Percentiles rank a stretch among this genome's conserved stretches.
These are phyloP conservation scores for Pharnaceum exiguum DNA, from an alignment of 148 eudicot species.

Conservation along the genomic window DNA sequence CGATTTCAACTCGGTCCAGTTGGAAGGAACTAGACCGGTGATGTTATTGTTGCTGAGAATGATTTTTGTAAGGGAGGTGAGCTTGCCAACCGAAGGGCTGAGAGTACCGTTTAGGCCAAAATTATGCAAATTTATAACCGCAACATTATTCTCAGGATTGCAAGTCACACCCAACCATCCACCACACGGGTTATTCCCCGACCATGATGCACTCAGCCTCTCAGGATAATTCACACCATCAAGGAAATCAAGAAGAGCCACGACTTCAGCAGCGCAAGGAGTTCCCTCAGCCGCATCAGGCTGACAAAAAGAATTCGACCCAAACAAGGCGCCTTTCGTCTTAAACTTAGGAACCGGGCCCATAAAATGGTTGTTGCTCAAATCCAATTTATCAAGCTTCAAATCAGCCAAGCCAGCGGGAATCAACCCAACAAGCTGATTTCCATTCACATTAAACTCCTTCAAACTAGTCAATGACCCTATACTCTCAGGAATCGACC, in stretches of 20 bases:
- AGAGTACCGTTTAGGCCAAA: slow-evolving; percentile 65
- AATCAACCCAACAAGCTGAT: slow-evolving; percentile 72
- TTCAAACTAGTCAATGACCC: slow-evolving; percentile 50
- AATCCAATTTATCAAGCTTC: slow-evolving; percentile 50
- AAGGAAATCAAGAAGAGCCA: slow-evolving; percentile 70
- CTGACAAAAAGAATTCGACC: slow-evolving; percentile 68
- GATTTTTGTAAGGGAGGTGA: slow-evolving; percentile 51
- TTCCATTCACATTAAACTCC: slow-evolving; percentile 69
- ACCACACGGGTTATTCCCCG: slow-evolving; percentile 68
- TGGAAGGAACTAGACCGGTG: slow-evolving; percentile 60
- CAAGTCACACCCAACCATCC: slow-evolving; percentile 88
- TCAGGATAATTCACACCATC: slow-evolving; percentile 65
- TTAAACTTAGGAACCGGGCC: slow-evolving; percentile 78
- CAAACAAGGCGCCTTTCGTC: slow-evolving; percentile 47
- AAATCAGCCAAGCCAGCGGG: slow-evolving; percentile 71
- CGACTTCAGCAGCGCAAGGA: slow-evolving; percentile 70
- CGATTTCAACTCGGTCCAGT: slow-evolving; percentile 68
- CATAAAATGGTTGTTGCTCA: slow-evolving; percentile 87
- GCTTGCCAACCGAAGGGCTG: slow-evolving; percentile 65
- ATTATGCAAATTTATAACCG: slow-evolving; percentile 57
- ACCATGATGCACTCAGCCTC: slow-evolving; percentile 73
- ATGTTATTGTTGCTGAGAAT: slow-evolving; percentile 61
- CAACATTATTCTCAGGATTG: slow-evolving; percentile 41
- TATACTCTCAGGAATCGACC: slow-evolving; percentile 57
- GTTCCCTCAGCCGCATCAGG: slow-evolving; percentile 35